Conservation (phyloP, 176 grass and related monocot genomes). For the Bromus sterilis region DNA sequence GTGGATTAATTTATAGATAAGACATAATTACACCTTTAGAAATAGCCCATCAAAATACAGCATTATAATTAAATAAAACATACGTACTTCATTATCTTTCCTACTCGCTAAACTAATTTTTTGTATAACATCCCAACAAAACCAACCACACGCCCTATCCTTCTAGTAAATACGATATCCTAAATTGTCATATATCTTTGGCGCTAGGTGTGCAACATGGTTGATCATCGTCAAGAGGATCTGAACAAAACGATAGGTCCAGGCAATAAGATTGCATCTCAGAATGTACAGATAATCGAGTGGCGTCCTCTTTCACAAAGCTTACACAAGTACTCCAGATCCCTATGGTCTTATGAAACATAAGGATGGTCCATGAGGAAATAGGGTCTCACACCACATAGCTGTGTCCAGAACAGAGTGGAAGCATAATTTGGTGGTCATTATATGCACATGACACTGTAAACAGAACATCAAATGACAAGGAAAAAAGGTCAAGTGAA, state of each 20-base stretch:
- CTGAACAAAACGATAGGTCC: background rate
- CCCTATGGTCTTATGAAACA: slow-evolving; percentile 3
- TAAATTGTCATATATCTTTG: background rate
- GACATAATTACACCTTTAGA: too few species aligned
- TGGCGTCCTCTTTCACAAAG: background rate
- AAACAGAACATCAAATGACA: slow-evolving; percentile 11
- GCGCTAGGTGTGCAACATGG: background rate
- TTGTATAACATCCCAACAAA: too few species aligned
- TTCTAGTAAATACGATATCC: background rate
- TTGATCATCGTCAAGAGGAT: background rate
- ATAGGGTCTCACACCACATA: background rate
- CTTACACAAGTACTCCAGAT: slow-evolving; percentile 4
- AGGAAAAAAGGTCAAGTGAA: background rate
- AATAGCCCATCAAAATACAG: too few species aligned
- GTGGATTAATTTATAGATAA: too few species aligned
- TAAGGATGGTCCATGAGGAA: background rate
- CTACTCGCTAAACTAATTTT: too few species aligned
- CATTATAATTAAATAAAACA: too few species aligned
- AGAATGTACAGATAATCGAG: slow-evolving; percentile 28
- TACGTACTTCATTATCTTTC: too few species aligned
- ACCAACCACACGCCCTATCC: too few species aligned
- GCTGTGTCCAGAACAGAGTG: background rate
- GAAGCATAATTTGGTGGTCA: slow-evolving; percentile 1
- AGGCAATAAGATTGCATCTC: background rate
- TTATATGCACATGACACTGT: slow-evolving; percentile 16